Percentiles rank a stretch among this genome's conserved stretches.
phyloP scores from a whole-genome alignment of 2,329 filamentous ascomycete genomes.

The Cordyceps farinosa region DNA sequence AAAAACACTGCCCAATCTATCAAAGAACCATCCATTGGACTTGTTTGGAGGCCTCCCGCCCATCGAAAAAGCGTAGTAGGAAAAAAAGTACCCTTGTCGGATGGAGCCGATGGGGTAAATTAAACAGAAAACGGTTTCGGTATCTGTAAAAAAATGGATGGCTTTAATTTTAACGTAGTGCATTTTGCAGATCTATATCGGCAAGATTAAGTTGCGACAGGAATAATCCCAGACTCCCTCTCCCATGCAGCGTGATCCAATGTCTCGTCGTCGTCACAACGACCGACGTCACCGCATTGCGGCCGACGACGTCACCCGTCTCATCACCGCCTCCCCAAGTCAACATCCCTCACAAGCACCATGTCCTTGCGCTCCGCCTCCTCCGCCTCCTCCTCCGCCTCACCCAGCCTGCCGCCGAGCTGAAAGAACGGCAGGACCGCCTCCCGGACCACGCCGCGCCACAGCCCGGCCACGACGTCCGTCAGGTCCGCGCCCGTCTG shows the following conservation, averaged over 20 bases:
- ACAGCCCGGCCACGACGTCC: slow-evolving; percentile 70
- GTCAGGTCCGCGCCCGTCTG: slow-evolving; percentile 83
- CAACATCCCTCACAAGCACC: slow-evolving; percentile 51
- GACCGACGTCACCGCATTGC: no score
- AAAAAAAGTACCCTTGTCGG: background rate
- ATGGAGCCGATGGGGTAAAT: slow-evolving; percentile 1
- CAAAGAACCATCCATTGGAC: no score
- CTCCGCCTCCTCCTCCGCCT: slow-evolving; percentile 24
- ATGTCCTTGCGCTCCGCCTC: slow-evolving; percentile 36
- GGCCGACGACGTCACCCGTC: background rate
- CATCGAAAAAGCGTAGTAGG: background rate
- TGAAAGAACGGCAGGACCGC: slow-evolving; percentile 68
- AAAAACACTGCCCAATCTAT: no score
- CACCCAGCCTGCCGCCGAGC: slow-evolving; percentile 20
- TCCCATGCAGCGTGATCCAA: no score
- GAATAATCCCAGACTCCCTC: no score
- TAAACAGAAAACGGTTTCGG: background rate
- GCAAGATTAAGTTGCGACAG: slow-evolving; percentile 6
- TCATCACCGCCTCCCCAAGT: slow-evolving; percentile 46
- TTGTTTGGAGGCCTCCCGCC: background rate
- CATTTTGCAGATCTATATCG: slow-evolving; percentile 1
- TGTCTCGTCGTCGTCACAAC: no score
- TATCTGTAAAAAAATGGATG: no score
- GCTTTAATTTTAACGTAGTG: background rate
- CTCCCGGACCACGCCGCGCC: slow-evolving; percentile 66